Evolutionary conservation across 495 filamentous ascomycete genomes (phyloP).

Genomic region (Peziza echinospora): DNA sequence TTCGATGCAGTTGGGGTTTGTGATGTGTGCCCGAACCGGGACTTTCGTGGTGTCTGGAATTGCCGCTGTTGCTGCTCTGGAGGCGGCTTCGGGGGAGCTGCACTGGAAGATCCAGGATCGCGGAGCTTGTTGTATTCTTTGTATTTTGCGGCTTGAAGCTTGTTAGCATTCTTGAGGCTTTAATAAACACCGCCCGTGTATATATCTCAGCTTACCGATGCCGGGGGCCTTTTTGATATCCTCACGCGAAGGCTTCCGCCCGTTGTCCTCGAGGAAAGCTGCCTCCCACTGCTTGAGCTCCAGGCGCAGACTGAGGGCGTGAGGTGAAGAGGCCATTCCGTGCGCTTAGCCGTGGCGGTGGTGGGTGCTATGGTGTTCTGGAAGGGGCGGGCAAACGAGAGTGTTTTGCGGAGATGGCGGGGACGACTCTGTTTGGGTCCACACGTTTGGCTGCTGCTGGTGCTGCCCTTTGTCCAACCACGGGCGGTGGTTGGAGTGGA

Average conservation of each 20-base stretch:
- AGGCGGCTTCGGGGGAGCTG: not conserved
- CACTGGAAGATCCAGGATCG: constrained; percentile 23
- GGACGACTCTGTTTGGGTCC: no score
- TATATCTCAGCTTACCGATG: constrained; percentile 39
- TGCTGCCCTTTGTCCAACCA: no score
- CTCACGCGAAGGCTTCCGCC: constrained; percentile 54
- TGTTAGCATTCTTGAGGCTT: not conserved
- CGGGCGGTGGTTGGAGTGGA: not conserved
- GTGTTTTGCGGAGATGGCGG: no score
- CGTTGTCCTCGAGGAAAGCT: constrained; percentile 47
- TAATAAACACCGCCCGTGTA: not conserved
- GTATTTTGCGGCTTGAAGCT: constrained; percentile 53
- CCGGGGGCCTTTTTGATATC: constrained; percentile 70
- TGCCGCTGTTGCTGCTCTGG: no score
- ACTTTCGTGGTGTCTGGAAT: no score
- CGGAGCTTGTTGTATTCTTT: constrained; percentile 55
- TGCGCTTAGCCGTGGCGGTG: no score
- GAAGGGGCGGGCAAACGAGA: no score
- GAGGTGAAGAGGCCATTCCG: not conserved
- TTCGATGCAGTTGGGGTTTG: no score
- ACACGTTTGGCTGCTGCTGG: no score
- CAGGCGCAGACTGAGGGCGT: constrained; percentile 27
- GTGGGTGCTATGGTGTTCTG: no score
- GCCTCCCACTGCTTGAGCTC: constrained; percentile 80
- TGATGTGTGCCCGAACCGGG: no score